Percentiles rank a stretch among this genome's conserved stretches.
phyloP scores from a whole-genome alignment of 176 grass and related monocot species.

The Oryza coarctata region DNA sequence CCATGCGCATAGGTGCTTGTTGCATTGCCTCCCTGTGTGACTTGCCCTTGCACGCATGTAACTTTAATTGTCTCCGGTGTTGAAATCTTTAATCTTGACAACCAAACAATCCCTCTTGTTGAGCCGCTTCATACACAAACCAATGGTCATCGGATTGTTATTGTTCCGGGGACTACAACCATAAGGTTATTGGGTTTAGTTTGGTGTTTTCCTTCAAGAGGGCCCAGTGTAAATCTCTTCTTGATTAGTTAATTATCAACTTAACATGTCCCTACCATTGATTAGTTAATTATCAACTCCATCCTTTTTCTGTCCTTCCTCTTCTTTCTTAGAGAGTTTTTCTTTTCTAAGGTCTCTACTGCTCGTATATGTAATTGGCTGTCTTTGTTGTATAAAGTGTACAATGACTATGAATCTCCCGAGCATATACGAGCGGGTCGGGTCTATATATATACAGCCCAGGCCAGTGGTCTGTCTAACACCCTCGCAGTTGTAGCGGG shows the following conservation, averaged over 20 bases:
- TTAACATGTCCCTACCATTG: no score
- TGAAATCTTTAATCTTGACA: neutral
- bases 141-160: no score
- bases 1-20: neutral
- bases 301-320: neutral
- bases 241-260: no score
- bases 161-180: neutral
- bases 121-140: neutral
- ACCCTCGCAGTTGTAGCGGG: no score
- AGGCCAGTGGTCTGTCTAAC: no score
- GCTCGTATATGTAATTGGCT: neutral
- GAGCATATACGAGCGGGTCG: no score
- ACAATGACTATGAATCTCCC: no score
- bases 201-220: no score
- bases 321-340: neutral
- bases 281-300: no score
- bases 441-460: no score
- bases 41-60: neutral
- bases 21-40: neutral
- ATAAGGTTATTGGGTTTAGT: neutral
- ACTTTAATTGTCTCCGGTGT: neutral
- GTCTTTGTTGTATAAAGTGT: neutral
- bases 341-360: neutral
- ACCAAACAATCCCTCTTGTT: neutral
- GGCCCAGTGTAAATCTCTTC: no score